Conservation (phyloP, 805 yeast genomes). For the Kluyveromyces wickerhamii region DNA sequence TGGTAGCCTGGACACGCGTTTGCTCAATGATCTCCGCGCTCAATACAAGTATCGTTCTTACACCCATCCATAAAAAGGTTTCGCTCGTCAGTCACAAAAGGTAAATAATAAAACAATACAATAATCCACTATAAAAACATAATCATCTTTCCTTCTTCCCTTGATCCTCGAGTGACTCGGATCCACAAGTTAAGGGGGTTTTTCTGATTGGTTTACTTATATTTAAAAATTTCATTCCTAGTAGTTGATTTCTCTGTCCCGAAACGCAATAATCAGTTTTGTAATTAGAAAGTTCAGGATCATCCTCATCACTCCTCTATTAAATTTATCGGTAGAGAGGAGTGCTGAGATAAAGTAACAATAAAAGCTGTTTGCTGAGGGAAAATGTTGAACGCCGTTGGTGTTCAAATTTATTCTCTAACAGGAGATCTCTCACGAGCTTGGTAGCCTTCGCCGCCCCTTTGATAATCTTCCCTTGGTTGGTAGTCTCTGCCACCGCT, state of each 20-base stretch:
- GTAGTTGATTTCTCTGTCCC: too few relatives aligned
- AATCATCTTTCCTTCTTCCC: conserved; percentile 8
- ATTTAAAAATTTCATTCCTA: conserved; percentile 1
- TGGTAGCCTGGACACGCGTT: too few relatives aligned
- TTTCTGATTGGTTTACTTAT: conserved; percentile 1
- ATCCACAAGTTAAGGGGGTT: conserved; percentile 5
- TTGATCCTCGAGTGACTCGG: conserved; percentile 3
- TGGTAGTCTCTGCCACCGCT: conserved; percentile 35
- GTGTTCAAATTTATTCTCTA: conserved; percentile 53
- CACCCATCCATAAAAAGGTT: too few relatives aligned
- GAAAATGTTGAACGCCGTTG: too few relatives aligned
- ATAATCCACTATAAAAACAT: conserved; percentile 15
- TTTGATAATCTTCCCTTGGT: conserved; percentile 34
- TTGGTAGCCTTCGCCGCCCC: conserved; percentile 31
- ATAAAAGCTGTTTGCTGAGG: too few relatives aligned
- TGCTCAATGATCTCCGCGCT: too few relatives aligned
- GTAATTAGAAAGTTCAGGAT: too few relatives aligned
- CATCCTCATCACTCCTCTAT: too few relatives aligned
- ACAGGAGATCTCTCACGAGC: conserved; percentile 69
- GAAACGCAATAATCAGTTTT: too few relatives aligned
- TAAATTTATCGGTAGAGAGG: too few relatives aligned
- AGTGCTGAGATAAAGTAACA: too few relatives aligned
- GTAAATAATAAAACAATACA: conserved; percentile 10
- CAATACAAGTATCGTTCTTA: too few relatives aligned
- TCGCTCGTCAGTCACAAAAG: conserved; percentile 1